Percentiles rank a stretch among this genome's conserved stretches.
phyloP scores from a whole-genome alignment of 495 filamentous ascomycete species.

The Tuber aestivum region DNA sequence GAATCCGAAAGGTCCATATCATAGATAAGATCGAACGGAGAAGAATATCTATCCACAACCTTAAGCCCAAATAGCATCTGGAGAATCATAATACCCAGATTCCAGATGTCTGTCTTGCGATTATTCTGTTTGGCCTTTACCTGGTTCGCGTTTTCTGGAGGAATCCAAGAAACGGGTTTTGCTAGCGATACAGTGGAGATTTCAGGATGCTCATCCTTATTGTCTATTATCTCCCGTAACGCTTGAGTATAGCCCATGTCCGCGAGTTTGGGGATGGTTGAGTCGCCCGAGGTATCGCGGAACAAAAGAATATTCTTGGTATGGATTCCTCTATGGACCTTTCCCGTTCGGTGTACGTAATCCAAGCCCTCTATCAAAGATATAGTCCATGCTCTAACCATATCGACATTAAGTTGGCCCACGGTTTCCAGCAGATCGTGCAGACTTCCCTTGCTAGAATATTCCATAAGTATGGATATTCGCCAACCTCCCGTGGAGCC shows the following conservation, averaged over 20 bases:
- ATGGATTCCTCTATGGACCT: conserved; percentile 74
- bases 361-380: conserved; percentile 86
- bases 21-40: conserved; percentile 61
- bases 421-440: conserved; percentile 73
- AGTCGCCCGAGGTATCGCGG: conserved; percentile 53
- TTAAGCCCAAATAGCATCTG: conserved; percentile 91
- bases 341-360: conserved; percentile 73
- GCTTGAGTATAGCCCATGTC: conserved; percentile 63
- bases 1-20: conserved; percentile 61
- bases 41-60: conserved; percentile 67
- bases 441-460: conserved; percentile 74
- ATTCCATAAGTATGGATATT: conserved; percentile 72
- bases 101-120: conserved; percentile 84
- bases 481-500: conserved; percentile 56
- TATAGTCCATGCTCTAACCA: conserved; percentile 75
- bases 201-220: conserved; percentile 35
- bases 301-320: conserved; percentile 68
- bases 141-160: conserved; percentile 66
- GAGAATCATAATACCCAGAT: conserved; percentile 78
- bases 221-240: conserved; percentile 54
- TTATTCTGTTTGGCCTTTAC: conserved; percentile 57
- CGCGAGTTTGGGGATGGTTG: conserved; percentile 58
- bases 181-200: conserved; percentile 53
- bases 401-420: conserved; percentile 62
- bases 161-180: conserved; percentile 73